Evolutionary conservation across 2,329 filamentous ascomycete genomes (phyloP).

Genomic region (Rutstroemia sp.): DNA sequence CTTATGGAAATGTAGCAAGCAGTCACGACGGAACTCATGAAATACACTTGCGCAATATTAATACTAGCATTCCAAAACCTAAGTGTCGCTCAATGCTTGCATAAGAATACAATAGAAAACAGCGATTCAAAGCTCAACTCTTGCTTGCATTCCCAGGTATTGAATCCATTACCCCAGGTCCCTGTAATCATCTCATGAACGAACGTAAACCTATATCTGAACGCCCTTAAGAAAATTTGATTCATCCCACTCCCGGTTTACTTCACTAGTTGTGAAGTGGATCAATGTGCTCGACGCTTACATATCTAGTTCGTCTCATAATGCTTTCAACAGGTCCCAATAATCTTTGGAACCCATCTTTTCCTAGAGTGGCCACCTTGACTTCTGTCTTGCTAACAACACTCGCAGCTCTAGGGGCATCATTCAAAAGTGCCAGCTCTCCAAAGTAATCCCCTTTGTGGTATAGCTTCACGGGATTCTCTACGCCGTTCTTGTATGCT

Average conservation of each 20-base stretch:
- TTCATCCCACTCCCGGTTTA: constrained; percentile 14
- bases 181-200: constrained; percentile 22
- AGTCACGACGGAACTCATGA: neutral
- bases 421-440: constrained; percentile 86
- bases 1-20: too few species aligned
- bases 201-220: constrained; percentile 26
- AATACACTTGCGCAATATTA: neutral
- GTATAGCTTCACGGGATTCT: constrained; percentile 70
- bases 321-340: constrained; percentile 91
- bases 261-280: constrained; percentile 43
- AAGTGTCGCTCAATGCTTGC: constrained; percentile 1
- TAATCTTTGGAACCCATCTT: constrained; percentile 89
- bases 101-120: constrained; percentile 11
- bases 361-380: constrained; percentile 87
- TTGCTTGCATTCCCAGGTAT: constrained; percentile 25
- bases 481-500: constrained; percentile 70
- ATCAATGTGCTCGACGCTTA: constrained; percentile 59
- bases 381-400: constrained; percentile 78
- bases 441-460: constrained; percentile 95
- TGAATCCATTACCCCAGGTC: constrained; percentile 17
- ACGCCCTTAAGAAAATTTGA: constrained; percentile 21
- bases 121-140: constrained; percentile 9
- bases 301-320: constrained; percentile 68
- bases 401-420: constrained; percentile 86
- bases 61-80: constrained; percentile 5